Conservation (phyloP, 1,284 basidiomycete genomes). For the Boletus hoseneyae region DNA sequence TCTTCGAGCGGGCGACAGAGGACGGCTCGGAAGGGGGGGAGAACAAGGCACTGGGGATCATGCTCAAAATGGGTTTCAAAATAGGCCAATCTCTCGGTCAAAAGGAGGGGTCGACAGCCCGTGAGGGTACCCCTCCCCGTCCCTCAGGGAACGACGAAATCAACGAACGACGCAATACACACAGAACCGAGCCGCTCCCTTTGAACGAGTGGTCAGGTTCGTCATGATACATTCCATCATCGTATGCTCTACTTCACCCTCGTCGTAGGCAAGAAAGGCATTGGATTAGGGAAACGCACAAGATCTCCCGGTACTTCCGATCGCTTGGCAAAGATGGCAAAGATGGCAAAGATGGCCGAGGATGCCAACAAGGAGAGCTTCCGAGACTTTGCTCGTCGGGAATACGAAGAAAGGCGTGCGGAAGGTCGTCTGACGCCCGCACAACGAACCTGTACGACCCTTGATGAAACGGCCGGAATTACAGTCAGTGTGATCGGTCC, state of each 20-base stretch:
- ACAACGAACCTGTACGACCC: slow-evolving; percentile 64
- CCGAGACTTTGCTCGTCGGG: slow-evolving; percentile 61
- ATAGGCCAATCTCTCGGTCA: slow-evolving; percentile 72
- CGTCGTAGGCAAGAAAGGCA: slow-evolving; percentile 66
- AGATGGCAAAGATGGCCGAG: slow-evolving; percentile 71
- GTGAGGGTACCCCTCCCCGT: slow-evolving; percentile 2
- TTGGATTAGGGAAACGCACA: slow-evolving; percentile 68
- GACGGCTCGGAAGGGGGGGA: slow-evolving; percentile 43
- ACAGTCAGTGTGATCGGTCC: slow-evolving; percentile 42
- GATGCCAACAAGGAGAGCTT: slow-evolving; percentile 53
- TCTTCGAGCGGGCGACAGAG: slow-evolving; percentile 72
- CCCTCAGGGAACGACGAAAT: slow-evolving; percentile 3
- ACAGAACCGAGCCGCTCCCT: slow-evolving; percentile 62
- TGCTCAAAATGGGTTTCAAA: slow-evolving; percentile 89
- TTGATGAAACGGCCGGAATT: slow-evolving; percentile 69
- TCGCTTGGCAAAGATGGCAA: slow-evolving; percentile 71
- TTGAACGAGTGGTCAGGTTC: slow-evolving; percentile 74
- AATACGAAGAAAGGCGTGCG: slow-evolving; percentile 73
- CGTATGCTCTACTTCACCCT: slow-evolving; percentile 4
- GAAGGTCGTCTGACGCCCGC: slow-evolving; percentile 63
- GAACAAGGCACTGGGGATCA: slow-evolving; percentile 79
- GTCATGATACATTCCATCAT: slow-evolving; percentile 22
- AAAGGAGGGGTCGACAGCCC: slow-evolving; percentile 20
- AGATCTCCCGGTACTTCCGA: slow-evolving; percentile 62
- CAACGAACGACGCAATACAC: slow-evolving; percentile 24